Base-by-base conservation (phyloP, 495 filamentous ascomycete genomes). In the Trichoderma asperelloides region DNA sequence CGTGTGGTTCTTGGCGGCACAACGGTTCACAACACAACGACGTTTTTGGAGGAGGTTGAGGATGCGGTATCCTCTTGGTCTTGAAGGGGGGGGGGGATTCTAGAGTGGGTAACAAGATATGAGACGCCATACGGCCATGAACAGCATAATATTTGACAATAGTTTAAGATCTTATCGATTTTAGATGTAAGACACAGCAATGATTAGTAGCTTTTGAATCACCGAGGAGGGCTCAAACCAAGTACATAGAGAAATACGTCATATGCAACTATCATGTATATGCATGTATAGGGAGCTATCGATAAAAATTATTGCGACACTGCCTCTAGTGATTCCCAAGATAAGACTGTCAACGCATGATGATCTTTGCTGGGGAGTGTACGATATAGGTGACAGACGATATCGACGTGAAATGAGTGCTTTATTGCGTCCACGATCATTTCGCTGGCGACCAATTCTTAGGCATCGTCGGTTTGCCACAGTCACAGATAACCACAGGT, bases 1-100 rank as follows among this genome's bases (percentile, higher is more conserved):
- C 81, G 95, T 66, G 88, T 98, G 5, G 91, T 98, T 33, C 77
- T 98, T 21, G 92, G 91, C 1, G 92, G 91, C 1, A 97, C 96
- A 0, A 86, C 80, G 15, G 80, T 98, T 47, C 88, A 94, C 71
- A 98, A 96, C 73, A 94, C 91, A 69, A 85, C 80, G 5, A 90
- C 87, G 2, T 98, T 98, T 75, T 72, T 97, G 68, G 92, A 96
- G 74, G 91, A 95, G 78, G 87, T 94, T 51, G 87, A 91, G 66
- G 89, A 93, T 74, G 87, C 88, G 27, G 89, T 93, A 12, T 80
- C 79, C 27, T 85, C 85, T 37, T 98, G 94, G 94, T 92, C 85
- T 33, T 98, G 94, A 94, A n/a, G n/a, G n/a, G n/a, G n/a, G n/a
- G n/a, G n/a, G 92, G 92, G 13, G 90, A 91, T 64, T 82, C 86